Evolutionary conservation across 129 eudicot genomes (phyloP), one percentile per base, ranked within the genome.

Genomic region (Sambucus nigra): DNA sequence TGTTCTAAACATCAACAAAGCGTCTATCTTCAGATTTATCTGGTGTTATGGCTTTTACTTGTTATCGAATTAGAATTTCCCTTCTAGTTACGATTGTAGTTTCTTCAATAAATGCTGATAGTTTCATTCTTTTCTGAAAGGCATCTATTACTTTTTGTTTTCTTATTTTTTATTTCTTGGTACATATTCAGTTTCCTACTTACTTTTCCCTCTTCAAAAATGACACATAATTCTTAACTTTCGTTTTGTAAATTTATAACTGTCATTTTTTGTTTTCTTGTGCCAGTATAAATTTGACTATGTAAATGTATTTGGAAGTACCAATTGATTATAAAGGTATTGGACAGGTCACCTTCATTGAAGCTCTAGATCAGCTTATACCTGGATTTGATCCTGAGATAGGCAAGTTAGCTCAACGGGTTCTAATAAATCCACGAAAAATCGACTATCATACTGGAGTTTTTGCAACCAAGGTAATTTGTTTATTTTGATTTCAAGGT

Each of bases 381-480:
- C 95, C 97, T 63, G 97, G 97, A 42, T 88, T 88, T 76, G 97
- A 88, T 79, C 97, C 97, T 62, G 97, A 88, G 60, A 88, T 88
- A 51, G 41, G 95, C 35, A 88, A 88, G 57, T 76, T 88, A 64
- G 94, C 97, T 52, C 95, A 84, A 47, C 64, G 95, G 35, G 85
- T 88, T 63, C 82, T 88, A 40, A 81, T 88, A 61, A 84, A 88
- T 76, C 94, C 97, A 13, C 75, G 97, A 22, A 88, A 88, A 72
- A 88, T 88, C 31, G 97, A 88, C 64, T 88, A 80, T 68, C 94
- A 88, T 44, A 84, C 95, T 26, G 95, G 97, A 35, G 92, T 88
- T 22, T 80, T 88, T 84, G 97, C 97, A 60, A 80, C 50, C 73
- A 88, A 88, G 95, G 97, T 88, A 65, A 33, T 39, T 48, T 40